These are phyloP conservation scores for Acacia melanoxylon DNA, from an alignment of 306 rosid species.

Conservation along the genomic window DNA sequence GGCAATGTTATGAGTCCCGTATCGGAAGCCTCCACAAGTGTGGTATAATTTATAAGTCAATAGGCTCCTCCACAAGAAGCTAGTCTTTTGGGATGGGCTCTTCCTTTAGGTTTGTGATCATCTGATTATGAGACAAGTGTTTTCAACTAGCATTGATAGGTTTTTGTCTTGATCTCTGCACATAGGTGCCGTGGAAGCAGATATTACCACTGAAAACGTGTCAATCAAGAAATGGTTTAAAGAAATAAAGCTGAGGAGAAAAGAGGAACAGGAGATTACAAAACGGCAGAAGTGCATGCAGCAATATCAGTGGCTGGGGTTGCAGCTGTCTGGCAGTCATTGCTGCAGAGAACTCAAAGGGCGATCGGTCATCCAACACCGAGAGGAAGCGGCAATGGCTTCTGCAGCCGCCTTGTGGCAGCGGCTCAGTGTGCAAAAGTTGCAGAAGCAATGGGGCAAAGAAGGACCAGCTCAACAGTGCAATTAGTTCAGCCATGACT, in stretches of 20 bases:
- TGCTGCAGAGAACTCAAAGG: constrained; percentile 67
- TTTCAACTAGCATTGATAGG: not conserved
- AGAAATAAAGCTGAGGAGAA: constrained; percentile 67
- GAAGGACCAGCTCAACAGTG: constrained; percentile 60
- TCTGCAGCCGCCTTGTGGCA: constrained; percentile 88
- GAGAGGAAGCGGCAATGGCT: constrained; percentile 78
- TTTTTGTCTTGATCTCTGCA: not conserved
- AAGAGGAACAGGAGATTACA: constrained; percentile 76
- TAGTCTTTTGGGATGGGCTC: too few relatives aligned
- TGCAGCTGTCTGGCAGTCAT: constrained; percentile 86
- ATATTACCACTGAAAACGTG: constrained; percentile 60
- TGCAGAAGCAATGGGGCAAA: constrained; percentile 93
- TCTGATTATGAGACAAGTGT: not conserved
- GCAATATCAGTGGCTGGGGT: constrained; percentile 89
- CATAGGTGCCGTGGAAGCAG: constrained; percentile 86
- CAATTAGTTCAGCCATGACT: constrained; percentile 72
- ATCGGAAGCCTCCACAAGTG: too few relatives aligned
- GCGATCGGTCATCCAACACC: constrained; percentile 27
- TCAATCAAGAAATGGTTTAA: constrained; percentile 89
- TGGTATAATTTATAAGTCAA: too few relatives aligned
- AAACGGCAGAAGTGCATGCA: constrained; percentile 88
- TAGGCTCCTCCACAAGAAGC: too few relatives aligned
- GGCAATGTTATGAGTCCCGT: too few relatives aligned
- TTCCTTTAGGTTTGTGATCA: too few relatives aligned
- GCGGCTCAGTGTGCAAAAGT: constrained; percentile 89